A percentile compares a stretch with the other conserved stretches of the same genome.
These are phyloP conservation scores for Arctium lappa DNA, from an alignment of 129 eudicot genomes.

Conservation along the genomic window DNA sequence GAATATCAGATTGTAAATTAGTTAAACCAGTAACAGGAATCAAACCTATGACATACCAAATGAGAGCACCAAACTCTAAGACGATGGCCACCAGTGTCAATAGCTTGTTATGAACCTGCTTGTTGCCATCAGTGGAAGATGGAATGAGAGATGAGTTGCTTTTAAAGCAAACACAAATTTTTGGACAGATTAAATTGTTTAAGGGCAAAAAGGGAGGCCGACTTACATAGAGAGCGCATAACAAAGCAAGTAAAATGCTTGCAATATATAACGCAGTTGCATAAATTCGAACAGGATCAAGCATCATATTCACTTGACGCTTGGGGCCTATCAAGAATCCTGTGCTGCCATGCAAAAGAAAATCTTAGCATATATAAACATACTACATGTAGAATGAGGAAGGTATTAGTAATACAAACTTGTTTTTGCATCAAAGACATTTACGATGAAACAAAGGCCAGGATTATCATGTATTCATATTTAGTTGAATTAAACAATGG, in stretches of 20 bases:
- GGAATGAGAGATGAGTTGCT: constrained; percentile 6
- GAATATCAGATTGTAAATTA: neutral
- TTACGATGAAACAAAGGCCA: neutral
- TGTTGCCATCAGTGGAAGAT: constrained; percentile 3
- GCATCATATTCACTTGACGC: constrained; percentile 95
- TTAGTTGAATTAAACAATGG: neutral
- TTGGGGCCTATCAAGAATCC: constrained; percentile 97
- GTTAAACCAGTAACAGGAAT: neutral
- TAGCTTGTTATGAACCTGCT: constrained; percentile 87
- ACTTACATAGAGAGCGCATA: constrained; percentile 94
- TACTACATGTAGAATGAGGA: constrained; percentile 10
- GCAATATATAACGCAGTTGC: constrained; percentile 95
- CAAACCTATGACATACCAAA: constrained; percentile 54
- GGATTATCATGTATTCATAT: neutral
- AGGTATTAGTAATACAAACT: neutral
- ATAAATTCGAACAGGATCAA: constrained; percentile 92
- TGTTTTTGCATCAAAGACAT: neutral
- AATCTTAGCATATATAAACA: constrained; percentile 37
- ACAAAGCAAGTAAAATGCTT: constrained; percentile 79
- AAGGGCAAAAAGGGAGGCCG: neutral
- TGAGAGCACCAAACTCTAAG: constrained; percentile 91
- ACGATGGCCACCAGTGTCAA: constrained; percentile 81
- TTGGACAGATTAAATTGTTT: neutral
- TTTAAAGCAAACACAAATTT: neutral
- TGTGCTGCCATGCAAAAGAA: constrained; percentile 84